Base-by-base conservation (phyloP, 108 stramenopile species). In the Cyclotella choctawhatcheeana region DNA sequence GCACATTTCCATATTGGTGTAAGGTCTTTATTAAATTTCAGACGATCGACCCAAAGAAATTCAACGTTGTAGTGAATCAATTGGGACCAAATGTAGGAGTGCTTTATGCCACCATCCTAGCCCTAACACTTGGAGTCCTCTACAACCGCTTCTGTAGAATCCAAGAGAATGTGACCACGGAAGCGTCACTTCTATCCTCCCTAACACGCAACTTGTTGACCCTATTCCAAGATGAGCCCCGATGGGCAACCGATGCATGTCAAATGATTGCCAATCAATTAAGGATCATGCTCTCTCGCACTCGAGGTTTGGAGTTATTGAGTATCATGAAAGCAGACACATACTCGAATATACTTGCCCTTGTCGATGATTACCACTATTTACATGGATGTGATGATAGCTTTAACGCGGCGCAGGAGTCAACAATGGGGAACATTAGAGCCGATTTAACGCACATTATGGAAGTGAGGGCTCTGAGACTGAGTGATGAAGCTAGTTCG, bases 301-400 rank as follows among this genome's bases (percentile, higher is more conserved):
- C 76, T 47, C 75, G 90, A 6, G 90, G 87, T 1, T 45, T 55
- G 13, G 90, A 91, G 74, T 66, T 88, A 21, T 77, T 88, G 77
- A 51, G 54, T 17, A 48, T 91, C 0, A 85, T 88, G 71, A 84
- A 88, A 24, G 71, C 74, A 10, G 90, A 91, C 66, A 86, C 87
- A 5, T 88, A 88, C 60, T 53, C 82, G 25, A 80, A 77, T 52
- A 73, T 90, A 44, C 55, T 86, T 35, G 65, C 84, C 32, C 24
- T 82, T 25, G 59, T 88, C 1, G 83, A 82, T 34, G 68, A 69
- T 31, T 69, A 69, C 44, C 68, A 69, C 26, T 69, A 58, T 44
- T 31, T 69, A 7, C 32, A 69, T 25, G 68, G 68, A 30, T 69
- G 68, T 44, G 37, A 58, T 27, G 43, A 58, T 2, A 24, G 18